Evolutionary conservation across 2,329 filamentous ascomycete species (phyloP).

Genomic region (Aspergillus jensenii): DNA sequence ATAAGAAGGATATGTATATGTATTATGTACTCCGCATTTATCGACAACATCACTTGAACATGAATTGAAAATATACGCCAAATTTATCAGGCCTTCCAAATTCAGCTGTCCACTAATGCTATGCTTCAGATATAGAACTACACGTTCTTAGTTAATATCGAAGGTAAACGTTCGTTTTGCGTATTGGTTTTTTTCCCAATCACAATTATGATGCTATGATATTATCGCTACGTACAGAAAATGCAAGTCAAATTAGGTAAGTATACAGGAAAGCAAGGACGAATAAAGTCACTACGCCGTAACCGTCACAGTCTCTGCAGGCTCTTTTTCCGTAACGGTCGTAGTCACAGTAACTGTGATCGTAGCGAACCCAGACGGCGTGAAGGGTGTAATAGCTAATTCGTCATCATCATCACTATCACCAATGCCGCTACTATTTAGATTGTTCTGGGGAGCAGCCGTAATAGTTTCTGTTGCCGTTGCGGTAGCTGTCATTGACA

Average conservation of each 20-base stretch:
- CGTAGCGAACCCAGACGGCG: slow-evolving; percentile 13
- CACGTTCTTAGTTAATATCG: not conserved
- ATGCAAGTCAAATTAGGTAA: not conserved
- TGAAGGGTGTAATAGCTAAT: slow-evolving; percentile 15
- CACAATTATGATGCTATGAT: not conserved
- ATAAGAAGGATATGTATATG: not conserved
- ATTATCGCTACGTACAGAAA: not conserved
- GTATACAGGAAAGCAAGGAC: not conserved
- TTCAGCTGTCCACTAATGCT: no score
- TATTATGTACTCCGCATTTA: not conserved
- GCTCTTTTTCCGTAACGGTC: slow-evolving; percentile 12
- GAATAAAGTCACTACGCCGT: not conserved
- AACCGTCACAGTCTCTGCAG: slow-evolving; percentile 7
- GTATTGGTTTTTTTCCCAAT: not conserved
- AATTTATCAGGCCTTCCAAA: no score
- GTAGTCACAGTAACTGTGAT: slow-evolving; percentile 18
- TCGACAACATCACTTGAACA: not conserved
- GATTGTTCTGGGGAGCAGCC: not conserved
- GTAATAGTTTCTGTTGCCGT: not conserved
- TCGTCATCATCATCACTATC: not conserved
- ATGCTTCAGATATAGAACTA: not conserved
- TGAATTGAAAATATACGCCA: not conserved
- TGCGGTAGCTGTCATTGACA: not conserved
- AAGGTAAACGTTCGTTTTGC: not conserved
- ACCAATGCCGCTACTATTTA: not conserved